Base-by-base conservation (phyloP, 306 rosid genomes). In the Vicia villosa region DNA sequence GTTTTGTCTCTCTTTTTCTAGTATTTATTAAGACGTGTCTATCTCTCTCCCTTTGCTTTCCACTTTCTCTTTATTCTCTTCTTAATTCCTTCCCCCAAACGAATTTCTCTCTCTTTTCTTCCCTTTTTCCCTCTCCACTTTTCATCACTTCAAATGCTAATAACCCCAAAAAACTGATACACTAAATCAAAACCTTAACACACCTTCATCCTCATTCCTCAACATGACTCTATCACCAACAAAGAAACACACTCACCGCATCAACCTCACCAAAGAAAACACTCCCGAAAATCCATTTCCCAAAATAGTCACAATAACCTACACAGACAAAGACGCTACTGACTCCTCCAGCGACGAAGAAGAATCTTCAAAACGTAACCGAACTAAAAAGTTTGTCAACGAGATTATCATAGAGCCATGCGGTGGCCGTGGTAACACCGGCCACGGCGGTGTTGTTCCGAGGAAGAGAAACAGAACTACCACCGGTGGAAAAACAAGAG, bases 261-360 rank as follows among this genome's bases (percentile, higher is more conserved):
- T 79, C 1, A 72, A 52, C 61, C 84, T 26, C 55, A 80, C 96
- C 9, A 84, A 73, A 24, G 5, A 72, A 34, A 26, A 60, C 47
- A n/a, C 71, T 0, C 26, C 5, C 0, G 36, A 66, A 0, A 22
- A 26, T 5, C 69, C 49, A 4, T 89, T 15, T 43, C 86, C 91
- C 0, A 75, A 70, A 62, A 57, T 86, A n/a, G 84, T 94, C 0
- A 78, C 96, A 52, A 83, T 95, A 42, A 79, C 80, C 0, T 86
- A 91, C 14, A 86, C 91, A 0, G 99, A 95, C 77, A 83, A 78
- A 4, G 81, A 87, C 3, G 97, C 96, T 8, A 95, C 99, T 0
- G 99, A 95, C 74, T 91, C 92, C 9, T 91, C 97, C 76, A 81
- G 92, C 34, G 98, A 90, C 56, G 97, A 88, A 11, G 97, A 87